Percentiles rank a stretch among this genome's conserved stretches.
phyloP scores from a whole-genome alignment of 106 monocot genomes.

The Phalaenopsis equestris region DNA sequence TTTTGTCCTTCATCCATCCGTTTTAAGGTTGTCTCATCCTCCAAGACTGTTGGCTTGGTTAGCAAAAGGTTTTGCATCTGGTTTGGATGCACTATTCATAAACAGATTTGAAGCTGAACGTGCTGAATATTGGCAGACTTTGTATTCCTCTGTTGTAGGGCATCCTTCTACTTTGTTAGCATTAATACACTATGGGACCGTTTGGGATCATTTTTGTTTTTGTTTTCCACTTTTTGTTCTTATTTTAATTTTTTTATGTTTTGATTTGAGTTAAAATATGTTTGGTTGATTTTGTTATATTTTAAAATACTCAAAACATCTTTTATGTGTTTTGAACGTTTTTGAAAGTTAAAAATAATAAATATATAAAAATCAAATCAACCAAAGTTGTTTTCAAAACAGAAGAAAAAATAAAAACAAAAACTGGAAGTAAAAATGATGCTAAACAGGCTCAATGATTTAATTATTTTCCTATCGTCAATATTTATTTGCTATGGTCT shows the following conservation, averaged over 20 bases:
- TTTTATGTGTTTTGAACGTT: too few relatives aligned
- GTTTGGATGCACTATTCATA: constrained; percentile 60
- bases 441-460: background rate
- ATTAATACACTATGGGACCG: background rate
- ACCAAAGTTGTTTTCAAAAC: too few relatives aligned
- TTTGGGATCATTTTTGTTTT: too few relatives aligned
- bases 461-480: background rate
- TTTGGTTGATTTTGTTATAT: too few relatives aligned
- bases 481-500: constrained; percentile 8
- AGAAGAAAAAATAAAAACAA: too few relatives aligned
- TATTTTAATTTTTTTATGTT: too few relatives aligned
- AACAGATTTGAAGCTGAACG: constrained; percentile 15
- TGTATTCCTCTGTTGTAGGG: constrained; percentile 29
- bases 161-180: background rate
- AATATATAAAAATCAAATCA: too few relatives aligned
- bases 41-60: constrained; percentile 67
- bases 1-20: constrained; percentile 51
- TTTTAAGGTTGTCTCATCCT: constrained; percentile 43
- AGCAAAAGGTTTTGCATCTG: constrained; percentile 54
- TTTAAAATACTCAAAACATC: too few relatives aligned
- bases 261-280: too few relatives aligned
- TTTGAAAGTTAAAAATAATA: too few relatives aligned
- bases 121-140: constrained; percentile 24
- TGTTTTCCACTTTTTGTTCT: too few relatives aligned
- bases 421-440: too few relatives aligned